Evolutionary conservation across 495 filamentous ascomycete species (phyloP).

Genomic region (Lentithecium fluviatile): DNA sequence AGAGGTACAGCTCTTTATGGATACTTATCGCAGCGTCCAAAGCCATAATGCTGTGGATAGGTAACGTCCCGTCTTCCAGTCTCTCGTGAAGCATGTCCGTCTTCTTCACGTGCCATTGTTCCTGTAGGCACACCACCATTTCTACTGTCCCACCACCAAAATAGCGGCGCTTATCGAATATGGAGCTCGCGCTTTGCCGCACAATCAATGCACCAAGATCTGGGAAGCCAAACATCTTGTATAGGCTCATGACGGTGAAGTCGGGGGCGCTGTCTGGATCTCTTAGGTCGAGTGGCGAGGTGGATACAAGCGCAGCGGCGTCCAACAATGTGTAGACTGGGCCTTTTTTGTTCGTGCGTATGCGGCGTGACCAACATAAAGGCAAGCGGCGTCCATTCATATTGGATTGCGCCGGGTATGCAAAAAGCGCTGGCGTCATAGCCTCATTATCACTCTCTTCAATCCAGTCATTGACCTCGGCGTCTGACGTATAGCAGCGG

Average conservation of each 20-base stretch:
- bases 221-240: constrained; percentile 96
- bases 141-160: constrained; percentile 97
- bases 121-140: constrained; percentile 62
- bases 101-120: constrained; percentile 75
- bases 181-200: constrained; percentile 61
- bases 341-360: constrained; percentile 46
- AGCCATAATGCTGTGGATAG: constrained; percentile 85
- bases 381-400: constrained; percentile 83
- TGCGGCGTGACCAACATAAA: constrained; percentile 60
- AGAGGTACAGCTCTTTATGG: constrained; percentile 67
- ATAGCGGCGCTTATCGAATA: constrained; percentile 67
- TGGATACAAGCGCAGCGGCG: constrained; percentile 80
- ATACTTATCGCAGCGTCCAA: constrained; percentile 68
- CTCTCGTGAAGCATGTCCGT: constrained; percentile 68
- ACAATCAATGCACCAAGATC: constrained; percentile 88
- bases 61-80: constrained; percentile 87
- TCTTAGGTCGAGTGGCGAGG: constrained; percentile 70
- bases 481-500: constrained; percentile 64
- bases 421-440: constrained; percentile 56
- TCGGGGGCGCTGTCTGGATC: constrained; percentile 65
- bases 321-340: constrained; percentile 75
- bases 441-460: constrained; percentile 25
- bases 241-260: constrained; percentile 86
- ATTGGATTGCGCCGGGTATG: constrained; percentile 90
- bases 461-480: constrained; percentile 66